Evolutionary conservation across 2,329 filamentous ascomycete species (phyloP).

Genomic region (Onygenales sp.): DNA sequence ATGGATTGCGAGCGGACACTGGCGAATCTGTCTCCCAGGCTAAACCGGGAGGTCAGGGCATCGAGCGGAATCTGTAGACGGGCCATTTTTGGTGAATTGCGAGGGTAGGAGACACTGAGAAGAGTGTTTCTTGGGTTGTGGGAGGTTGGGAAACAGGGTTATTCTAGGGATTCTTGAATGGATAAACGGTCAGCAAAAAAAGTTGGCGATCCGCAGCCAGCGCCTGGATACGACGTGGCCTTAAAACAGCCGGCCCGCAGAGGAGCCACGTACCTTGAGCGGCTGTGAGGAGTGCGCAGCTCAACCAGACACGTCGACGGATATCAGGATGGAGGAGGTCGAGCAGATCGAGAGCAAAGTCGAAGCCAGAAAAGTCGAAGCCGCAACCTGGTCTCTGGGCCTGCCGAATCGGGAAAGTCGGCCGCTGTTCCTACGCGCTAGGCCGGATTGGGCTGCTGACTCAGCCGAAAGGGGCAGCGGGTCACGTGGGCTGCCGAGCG

Average conservation of each 20-base stretch:
- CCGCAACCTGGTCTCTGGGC: neutral
- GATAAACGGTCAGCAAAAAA: neutral
- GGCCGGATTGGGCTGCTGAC: neutral
- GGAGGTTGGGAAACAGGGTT: neutral
- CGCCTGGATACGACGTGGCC: too few relatives aligned
- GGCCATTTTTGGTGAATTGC: constrained; percentile 49
- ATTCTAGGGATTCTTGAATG: neutral
- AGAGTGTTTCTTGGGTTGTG: neutral
- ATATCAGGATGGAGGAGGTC: neutral
- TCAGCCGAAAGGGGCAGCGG: neutral
- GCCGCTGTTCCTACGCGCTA: neutral
- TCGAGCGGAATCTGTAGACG: constrained; percentile 90
- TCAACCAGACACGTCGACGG: too few relatives aligned
- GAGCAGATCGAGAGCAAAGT: neutral
- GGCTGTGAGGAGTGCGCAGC: too few relatives aligned
- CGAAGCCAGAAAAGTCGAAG: neutral
- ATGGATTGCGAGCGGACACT: constrained; percentile 71
- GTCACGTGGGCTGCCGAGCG: neutral
- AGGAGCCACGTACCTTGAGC: too few relatives aligned
- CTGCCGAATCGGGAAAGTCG: neutral
- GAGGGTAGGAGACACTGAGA: neutral
- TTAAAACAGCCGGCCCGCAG: too few relatives aligned
- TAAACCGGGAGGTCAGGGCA: constrained; percentile 80
- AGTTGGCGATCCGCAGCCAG: neutral
- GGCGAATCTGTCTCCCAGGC: constrained; percentile 75